Conservation (phyloP, 768 basidiomycete species). For the Lenzites betulinus region DNA sequence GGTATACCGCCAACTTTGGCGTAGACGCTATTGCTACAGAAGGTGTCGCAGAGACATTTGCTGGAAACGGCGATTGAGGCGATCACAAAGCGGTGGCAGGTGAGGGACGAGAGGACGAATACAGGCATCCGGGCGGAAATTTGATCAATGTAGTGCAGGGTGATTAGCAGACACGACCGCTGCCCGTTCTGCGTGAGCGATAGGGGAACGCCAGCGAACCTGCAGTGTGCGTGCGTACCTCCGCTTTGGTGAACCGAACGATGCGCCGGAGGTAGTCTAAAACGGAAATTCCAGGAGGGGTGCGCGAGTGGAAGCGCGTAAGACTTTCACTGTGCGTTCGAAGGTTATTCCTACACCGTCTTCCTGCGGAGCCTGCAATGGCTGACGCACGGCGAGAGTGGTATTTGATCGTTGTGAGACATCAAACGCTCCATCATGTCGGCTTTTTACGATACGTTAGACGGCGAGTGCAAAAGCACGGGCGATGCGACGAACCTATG, state of each 20-base stretch:
- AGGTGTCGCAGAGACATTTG: conserved; percentile 94
- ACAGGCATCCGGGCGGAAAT: conserved; percentile 84
- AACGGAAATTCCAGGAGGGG: conserved; percentile 84
- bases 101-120: conserved; percentile 94
- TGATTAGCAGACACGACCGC: conserved; percentile 81
- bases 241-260: conserved; percentile 93
- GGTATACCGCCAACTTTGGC: conserved; percentile 96
- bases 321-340: conserved; percentile 69
- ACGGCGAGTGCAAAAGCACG: conserved; percentile 4
- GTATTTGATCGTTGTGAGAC: conserved; percentile 94
- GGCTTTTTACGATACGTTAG: conserved; percentile 48
- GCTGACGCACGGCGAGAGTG: conserved; percentile 70
- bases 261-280: conserved; percentile 94
- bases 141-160: conserved; percentile 89
- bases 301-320: conserved; percentile 95
- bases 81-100: conserved; percentile 97
- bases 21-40: conserved; percentile 93
- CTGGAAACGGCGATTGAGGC: conserved; percentile 88
- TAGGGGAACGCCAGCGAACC: conserved; percentile 3
- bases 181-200: conserved; percentile 34
- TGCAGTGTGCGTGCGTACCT: conserved; percentile 52
- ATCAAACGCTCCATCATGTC: conserved; percentile 97
- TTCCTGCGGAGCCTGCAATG: conserved; percentile 26
- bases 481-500: conserved; percentile 61
- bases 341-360: conserved; percentile 22